A percentile compares a stretch with the other conserved stretches of the same genome.
Evolutionary conservation across 2,329 filamentous ascomycete genomes (phyloP).

Genomic region (Penicillium sp.): DNA sequence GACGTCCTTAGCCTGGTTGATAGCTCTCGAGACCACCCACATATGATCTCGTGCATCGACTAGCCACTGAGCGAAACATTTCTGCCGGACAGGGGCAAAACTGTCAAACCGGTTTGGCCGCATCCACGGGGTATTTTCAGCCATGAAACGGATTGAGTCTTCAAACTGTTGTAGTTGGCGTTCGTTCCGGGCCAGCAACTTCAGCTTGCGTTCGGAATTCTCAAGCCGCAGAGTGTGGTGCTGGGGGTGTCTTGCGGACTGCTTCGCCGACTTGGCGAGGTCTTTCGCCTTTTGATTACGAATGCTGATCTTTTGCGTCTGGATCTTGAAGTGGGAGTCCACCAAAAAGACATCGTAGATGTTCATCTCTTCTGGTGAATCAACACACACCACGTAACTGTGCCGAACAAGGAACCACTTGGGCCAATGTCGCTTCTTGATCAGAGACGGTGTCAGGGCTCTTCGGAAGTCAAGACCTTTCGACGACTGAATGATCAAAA

Average conservation of each 20-base stretch:
- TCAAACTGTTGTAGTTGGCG: slow-evolving; percentile 88
- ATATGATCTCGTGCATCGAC: slow-evolving; percentile 97
- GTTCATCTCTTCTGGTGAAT: slow-evolving; percentile 97
- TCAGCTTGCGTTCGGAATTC: slow-evolving; percentile 89
- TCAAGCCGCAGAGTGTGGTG: slow-evolving; percentile 86
- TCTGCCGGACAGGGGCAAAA: slow-evolving; percentile 83
- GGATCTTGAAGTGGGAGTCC: slow-evolving; percentile 79
- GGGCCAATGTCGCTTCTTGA: slow-evolving; percentile 78
- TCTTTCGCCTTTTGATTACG: slow-evolving; percentile 54
- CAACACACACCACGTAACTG: slow-evolving; percentile 97
- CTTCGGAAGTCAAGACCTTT: slow-evolving; percentile 85
- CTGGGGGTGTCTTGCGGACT: slow-evolving; percentile 60
- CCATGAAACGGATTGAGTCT: slow-evolving; percentile 86
- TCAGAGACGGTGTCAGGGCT: slow-evolving; percentile 72
- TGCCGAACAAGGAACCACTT: slow-evolving; percentile 99
- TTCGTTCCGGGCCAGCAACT: slow-evolving; percentile 87
- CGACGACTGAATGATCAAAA: slow-evolving; percentile 84
- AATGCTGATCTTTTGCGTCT: slow-evolving; percentile 64
- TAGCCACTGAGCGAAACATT: slow-evolving; percentile 91
- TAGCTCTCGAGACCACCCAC: slow-evolving; percentile 97
- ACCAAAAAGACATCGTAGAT: slow-evolving; percentile 99
- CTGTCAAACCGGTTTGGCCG: slow-evolving; percentile 83
- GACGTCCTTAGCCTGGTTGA: slow-evolving; percentile 95
- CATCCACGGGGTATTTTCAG: slow-evolving; percentile 77
- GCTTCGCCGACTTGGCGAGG: slow-evolving; percentile 64